phyloP scores from a whole-genome alignment of 2,329 filamentous ascomycete genomes.

The Aspergillus ustus region DNA sequence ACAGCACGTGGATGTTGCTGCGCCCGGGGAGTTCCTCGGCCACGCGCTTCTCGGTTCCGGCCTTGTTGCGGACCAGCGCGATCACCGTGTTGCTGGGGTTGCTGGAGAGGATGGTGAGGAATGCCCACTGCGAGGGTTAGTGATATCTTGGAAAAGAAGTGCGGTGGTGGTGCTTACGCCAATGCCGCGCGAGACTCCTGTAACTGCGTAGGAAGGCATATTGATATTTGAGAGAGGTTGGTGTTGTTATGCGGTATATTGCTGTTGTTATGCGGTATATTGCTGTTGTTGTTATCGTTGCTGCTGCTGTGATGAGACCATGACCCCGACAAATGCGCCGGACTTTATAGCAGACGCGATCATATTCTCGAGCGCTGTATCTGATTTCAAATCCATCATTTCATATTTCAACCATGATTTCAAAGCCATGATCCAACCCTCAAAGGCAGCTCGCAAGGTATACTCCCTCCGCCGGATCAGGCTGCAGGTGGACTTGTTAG shows the following conservation, averaged over 20 bases:
- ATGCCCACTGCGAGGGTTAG: conserved; percentile 51
- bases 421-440: background rate
- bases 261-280: background rate
- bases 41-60: conserved; percentile 50
- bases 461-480: background rate
- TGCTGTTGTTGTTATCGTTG: background rate
- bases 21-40: conserved; percentile 43
- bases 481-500: background rate
- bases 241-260: background rate
- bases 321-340: background rate
- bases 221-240: background rate
- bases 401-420: background rate
- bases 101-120: conserved; percentile 53
- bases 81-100: conserved; percentile 52
- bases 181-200: conserved; percentile 31
- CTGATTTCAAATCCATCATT: background rate
- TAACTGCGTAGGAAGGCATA: conserved; percentile 32
- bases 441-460: background rate
- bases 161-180: conserved; percentile 19
- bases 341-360: background rate
- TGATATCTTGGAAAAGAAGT: background rate
- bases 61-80: conserved; percentile 55
- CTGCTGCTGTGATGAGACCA: background rate
- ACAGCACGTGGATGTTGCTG: conserved; percentile 53
- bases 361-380: background rate